Conservation (phyloP, 2,329 filamentous ascomycete species). For the Colletotrichum liriopes region DNA sequence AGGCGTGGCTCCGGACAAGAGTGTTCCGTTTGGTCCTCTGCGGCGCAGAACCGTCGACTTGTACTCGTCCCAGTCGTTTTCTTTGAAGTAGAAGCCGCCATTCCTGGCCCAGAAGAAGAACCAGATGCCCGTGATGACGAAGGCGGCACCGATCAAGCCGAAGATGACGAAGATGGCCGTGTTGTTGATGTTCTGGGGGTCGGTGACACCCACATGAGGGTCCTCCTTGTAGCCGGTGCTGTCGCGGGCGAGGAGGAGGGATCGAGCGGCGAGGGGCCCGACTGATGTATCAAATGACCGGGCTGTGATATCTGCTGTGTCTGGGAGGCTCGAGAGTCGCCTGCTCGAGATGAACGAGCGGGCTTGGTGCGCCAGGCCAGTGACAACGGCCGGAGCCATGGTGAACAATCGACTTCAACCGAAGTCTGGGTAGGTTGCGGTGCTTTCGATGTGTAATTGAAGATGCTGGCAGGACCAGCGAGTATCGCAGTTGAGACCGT, state of each 20-base stretch:
- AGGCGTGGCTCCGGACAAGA: slow-evolving; percentile 85
- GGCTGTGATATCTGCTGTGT: slow-evolving; percentile 38
- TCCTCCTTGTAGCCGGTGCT: slow-evolving; percentile 51
- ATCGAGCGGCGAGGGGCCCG: slow-evolving; percentile 61
- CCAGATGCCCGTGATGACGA: slow-evolving; percentile 87
- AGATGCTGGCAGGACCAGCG: slow-evolving; percentile 9
- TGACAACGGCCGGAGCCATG: slow-evolving; percentile 60
- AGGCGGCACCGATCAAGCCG: slow-evolving; percentile 82
- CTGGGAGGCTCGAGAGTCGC: slow-evolving; percentile 48
- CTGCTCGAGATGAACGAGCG: slow-evolving; percentile 49
- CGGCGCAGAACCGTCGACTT: slow-evolving; percentile 93
- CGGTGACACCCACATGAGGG: slow-evolving; percentile 65
- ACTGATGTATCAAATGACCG: slow-evolving; percentile 51
- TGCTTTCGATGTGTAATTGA: not conserved
- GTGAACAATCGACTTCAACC: slow-evolving; percentile 30
- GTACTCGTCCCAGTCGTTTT: slow-evolving; percentile 98
- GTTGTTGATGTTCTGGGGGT: slow-evolving; percentile 73
- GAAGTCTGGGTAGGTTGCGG: not conserved
- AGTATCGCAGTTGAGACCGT: slow-evolving; percentile 10
- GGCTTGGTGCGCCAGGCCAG: slow-evolving; percentile 39
- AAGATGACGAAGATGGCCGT: slow-evolving; percentile 88
- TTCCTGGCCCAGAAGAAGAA: slow-evolving; percentile 99
- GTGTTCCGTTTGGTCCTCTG: slow-evolving; percentile 89
- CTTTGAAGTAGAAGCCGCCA: slow-evolving; percentile 89
- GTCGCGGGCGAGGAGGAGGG: slow-evolving; percentile 59